Evolutionary conservation across 2,329 filamentous ascomycete genomes (phyloP), one percentile per base, ranked within the genome.

Genomic region (Colletotrichum sp.): DNA sequence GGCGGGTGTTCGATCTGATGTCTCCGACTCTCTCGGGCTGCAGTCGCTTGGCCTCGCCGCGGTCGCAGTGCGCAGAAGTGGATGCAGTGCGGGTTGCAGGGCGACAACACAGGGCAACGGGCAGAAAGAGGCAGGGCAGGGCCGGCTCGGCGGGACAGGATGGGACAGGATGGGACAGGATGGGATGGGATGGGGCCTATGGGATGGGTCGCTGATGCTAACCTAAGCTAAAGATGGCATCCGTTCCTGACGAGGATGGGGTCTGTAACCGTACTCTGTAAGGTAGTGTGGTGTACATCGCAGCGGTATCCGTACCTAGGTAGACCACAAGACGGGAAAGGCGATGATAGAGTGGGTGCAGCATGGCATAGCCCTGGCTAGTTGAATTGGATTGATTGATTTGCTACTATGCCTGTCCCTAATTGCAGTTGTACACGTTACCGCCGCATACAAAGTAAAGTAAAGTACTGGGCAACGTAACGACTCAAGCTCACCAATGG

Each of bases 1-100:
- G 60, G 68, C 72, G 60, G 66, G 57, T 68, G 66, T 74, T 74
- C 44, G 72, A 71, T 65, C 72, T 74, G 68, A 71, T 74, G 44
- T 70, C 57, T 8, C 25, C 16, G 39, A 44, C 66, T 74, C 57
- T 69, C 55, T 25, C 25, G 19, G 57, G 72, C 72, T 68, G 48
- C 67, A 60, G 34, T 60, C 32, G 64, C 59, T 63, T 63, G n/a
- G 59, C 59, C 59, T 63, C n/a, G 59, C 59, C 59, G 59, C 48
- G 22, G 67, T 61, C 44, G 67, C 67, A 69, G 66, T 22, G 22
- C 30, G 52, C 52, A 59, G 52, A 16, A 30, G 25, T 28, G 59
- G 59, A 22, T 48, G 59, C 52, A 61, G 28, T 34, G 59, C 52
- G 68, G 39, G 66, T 39, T 39, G 48, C 55, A 68, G 32, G 34